Base-by-base conservation (phyloP, 2,329 filamentous ascomycete genomes). In the Trichoderma koningiopsis region DNA sequence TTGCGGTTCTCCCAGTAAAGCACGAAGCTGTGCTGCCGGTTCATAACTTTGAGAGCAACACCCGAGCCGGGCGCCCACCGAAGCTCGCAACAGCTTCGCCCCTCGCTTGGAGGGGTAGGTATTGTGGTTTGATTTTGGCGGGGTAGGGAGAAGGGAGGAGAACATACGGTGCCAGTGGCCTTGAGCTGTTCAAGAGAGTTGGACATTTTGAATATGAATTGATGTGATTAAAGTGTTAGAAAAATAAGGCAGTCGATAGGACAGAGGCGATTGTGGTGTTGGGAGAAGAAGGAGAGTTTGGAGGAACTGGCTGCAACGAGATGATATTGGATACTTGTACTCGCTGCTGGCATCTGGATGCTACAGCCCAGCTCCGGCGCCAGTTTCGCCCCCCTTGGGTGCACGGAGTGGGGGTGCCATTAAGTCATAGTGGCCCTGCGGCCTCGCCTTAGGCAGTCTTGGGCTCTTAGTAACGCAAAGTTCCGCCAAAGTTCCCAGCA, bases 181-280 rank as follows among this genome's bases (percentile, higher is more conserved):
- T 99, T 99, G 82, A 99, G 89, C 86, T 98, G 94, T 78, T 98
- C 96, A 78, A 99, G 92, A 83, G 94, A 93, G 83, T 85, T 91
- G 83, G 93, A 84, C 94, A 97, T 97, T 74, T 64, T 79, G 73
- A 70, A 68, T 71, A 35, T 59, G 65, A n/a, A 4, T 43, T 19
- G 40, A 3, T 43, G 40, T 43, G 40, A n/a, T 43, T 47, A 71
- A 22, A 63, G 60, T 52, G 47, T 5, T 16, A 53, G 35, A 5
- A 64, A 63, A 14, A 37, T 8, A 5, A n/a, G 24, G 22, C 13
- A 55, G 13, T 37, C n/a, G 19, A 24, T n/a, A 55, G 31, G 13
- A 40, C 35, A 31, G 37, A 27, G 47, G 43, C 40, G 19, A 43
- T 43, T 19, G 47, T 61, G 37, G 58, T 29, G 58, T 29, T 29